Base-by-base conservation (phyloP, 129 eudicot species). In the Lactuca saligna region DNA sequence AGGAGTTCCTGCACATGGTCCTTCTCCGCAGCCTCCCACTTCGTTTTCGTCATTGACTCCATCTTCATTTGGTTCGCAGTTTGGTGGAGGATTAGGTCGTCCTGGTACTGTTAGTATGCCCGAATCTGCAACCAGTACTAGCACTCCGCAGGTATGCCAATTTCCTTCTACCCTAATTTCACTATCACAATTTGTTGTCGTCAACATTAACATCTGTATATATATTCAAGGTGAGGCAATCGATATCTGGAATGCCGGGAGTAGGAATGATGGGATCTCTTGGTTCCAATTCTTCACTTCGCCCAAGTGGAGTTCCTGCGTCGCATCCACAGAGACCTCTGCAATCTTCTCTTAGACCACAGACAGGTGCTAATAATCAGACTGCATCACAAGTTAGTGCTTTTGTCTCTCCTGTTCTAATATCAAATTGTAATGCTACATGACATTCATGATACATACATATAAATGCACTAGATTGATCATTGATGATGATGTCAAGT, bases 321-420 rank as follows among this genome's bases (percentile, higher is more conserved):
- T 72, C 77, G 8, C 84, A 70, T 78, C 91, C 82, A 15, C 82
- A 84, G 76, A 88, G 98, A 66, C 94, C 93, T 31, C 64, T 77
- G 11, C 88, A 75, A 50, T 54, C 90, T 31, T 61, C 96, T 68
- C 78, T 78, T 68, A 84, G 98, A 72, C 96, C 96, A 10, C 94
- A 77, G 65, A 31, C 82, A 25, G 69, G 68, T 57, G 62, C 77
- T 42, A 80, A 58, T 75, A 82, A 61, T 60, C 90, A 75, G 79
- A 66, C 91, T 6, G 56, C 74, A 58, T 11, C 89, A 32, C 97
- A 86, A 86, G 97, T 91, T 15, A 77, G 88, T 87, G 48, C 15
- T 35, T 50, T 65, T 0, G 38, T 35, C 3, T n/a, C 17, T 57
- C 13, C 20, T 25, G 29, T 25, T 25, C 17, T 17, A 8, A 42